Base-by-base conservation (phyloP, 2,329 filamentous ascomycete genomes). In the Fusarium subglutinans region DNA sequence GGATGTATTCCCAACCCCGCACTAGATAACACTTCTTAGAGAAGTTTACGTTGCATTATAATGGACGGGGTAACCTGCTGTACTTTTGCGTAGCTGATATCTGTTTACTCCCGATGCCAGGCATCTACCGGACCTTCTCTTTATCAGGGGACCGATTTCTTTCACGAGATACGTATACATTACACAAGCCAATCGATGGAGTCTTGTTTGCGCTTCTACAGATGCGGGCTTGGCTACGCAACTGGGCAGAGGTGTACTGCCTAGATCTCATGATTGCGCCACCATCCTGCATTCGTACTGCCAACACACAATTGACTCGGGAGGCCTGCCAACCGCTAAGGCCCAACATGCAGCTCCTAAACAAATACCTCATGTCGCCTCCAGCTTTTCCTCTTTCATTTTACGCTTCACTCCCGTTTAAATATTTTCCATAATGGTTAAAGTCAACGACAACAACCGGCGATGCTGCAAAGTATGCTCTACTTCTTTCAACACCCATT, bases 21-120 rank as follows among this genome's bases (percentile, higher is more conserved):
- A 28, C 18, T 11, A 28, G n/a, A 37, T 15, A 37, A 20, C 15
- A 20, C 8, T 15, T 6, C 7, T 14, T 1, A 18, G 15, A 33
- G 14, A 4, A 15, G 0, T n/a, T 12, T 9, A 13, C 11, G 0
- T 13, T 13, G 6, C 0, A n/a, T n/a, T n/a, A 8, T 1, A 11
- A 3, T 33, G 10, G 22, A 15, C 8, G 26, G 18, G 9, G 6
- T 15, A 3, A 14, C 22, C 11, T 13, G 17, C 18, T 45, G 9
- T 3, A n/a, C 6, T 7, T 30, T 48, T 48, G 28, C 12, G 45
- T 17, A 30, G 14, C 45, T 6, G 20, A 15, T 17, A 15, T n/a
- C 45, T 30, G 20, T 48, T 8, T 30, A 11, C 9, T 48, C 20
- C 17, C 8, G 43, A 26, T 45, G 8, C 44, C 8, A 15, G 18